Conservation (phyloP, 164 flowering plant species). For the Tetracentron sinense region DNA sequence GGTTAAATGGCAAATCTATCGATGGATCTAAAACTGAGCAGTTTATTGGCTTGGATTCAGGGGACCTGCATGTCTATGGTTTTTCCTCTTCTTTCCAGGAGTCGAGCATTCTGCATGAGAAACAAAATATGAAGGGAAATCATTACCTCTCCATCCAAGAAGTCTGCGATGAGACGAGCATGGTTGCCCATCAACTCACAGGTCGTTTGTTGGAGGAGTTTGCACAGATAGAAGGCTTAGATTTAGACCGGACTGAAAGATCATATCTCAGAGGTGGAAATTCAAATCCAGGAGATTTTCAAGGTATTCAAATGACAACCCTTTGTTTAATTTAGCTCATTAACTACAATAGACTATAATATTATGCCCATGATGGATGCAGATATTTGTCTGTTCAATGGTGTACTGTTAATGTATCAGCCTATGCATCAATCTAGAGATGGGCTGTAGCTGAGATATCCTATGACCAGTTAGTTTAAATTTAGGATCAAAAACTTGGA, state of each 20-base stretch:
- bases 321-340: background rate
- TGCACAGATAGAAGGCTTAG: conserved; percentile 32
- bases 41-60: conserved; percentile 2
- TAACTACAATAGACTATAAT: background rate
- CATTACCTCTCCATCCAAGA: conserved; percentile 61
- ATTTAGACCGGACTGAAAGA: conserved; percentile 26
- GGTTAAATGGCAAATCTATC: conserved; percentile 4
- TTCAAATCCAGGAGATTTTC: conserved; percentile 20
- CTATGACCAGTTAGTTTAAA: background rate
- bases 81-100: conserved; percentile 10
- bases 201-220: conserved; percentile 50
- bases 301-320: conserved; percentile 16
- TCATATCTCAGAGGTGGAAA: conserved; percentile 43
- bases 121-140: conserved; percentile 24
- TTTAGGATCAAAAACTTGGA: background rate
- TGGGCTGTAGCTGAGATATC: background rate
- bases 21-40: conserved; percentile 11
- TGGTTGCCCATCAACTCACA: conserved; percentile 53
- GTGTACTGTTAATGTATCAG: background rate
- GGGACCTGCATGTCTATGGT: conserved; percentile 3
- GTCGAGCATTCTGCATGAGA: conserved; percentile 9
- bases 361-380: too few relatives aligned
- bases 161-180: conserved; percentile 61
- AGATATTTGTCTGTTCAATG: background rate
- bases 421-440: background rate